Evolutionary conservation across 2,329 filamentous ascomycete species (phyloP).

Genomic region (Spiromastix sp.): DNA sequence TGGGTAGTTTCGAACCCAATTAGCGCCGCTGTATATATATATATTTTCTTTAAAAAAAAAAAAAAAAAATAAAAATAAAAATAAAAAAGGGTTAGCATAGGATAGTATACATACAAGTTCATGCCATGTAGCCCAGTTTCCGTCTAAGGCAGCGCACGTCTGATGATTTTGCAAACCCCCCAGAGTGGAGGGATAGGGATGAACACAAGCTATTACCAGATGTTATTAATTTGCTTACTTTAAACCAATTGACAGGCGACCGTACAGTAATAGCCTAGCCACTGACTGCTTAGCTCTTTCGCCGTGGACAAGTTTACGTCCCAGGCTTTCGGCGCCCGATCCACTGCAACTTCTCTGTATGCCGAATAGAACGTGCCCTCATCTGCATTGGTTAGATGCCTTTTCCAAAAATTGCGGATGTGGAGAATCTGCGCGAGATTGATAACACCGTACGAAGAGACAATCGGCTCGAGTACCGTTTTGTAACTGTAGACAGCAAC

Average conservation of each 20-base stretch:
- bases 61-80: too few species aligned
- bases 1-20: too few species aligned
- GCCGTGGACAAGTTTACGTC: constrained; percentile 7
- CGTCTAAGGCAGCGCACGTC: constrained; percentile 24
- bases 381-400: constrained; percentile 23
- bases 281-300: constrained; percentile 12
- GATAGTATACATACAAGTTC: constrained; percentile 20
- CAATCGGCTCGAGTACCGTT: constrained; percentile 7
- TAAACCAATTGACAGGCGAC: too few species aligned
- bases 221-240: too few species aligned
- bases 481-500: constrained; percentile 19
- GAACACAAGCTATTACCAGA: constrained; percentile 29
- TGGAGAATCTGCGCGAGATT: constrained; percentile 25
- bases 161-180: constrained; percentile 20
- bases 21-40: too few species aligned
- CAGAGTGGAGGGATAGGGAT: constrained; percentile 22
- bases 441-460: constrained; percentile 13
- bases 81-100: too few species aligned
- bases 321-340: constrained; percentile 14
- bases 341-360: constrained; percentile 13
- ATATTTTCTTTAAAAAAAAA: too few species aligned
- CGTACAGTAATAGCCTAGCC: constrained; percentile 28
- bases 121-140: constrained; percentile 15
- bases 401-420: constrained; percentile 34
- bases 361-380: constrained; percentile 19